phyloP scores from a whole-genome alignment of 441 rosid species.

The Populus tomentosa region DNA sequence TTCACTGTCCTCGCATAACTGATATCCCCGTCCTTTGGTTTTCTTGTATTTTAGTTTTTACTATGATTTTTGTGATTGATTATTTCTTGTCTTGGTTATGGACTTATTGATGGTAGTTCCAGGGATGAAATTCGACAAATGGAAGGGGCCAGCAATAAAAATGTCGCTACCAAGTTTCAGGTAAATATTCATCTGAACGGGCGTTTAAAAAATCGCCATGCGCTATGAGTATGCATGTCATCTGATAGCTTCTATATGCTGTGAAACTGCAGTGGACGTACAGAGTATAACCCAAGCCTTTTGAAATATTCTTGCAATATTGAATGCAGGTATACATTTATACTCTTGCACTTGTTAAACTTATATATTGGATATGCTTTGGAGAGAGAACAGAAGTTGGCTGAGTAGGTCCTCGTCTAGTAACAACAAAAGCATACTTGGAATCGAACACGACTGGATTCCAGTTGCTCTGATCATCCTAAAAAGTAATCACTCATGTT shows the following conservation, averaged over 20 bases:
- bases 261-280: constrained; percentile 66
- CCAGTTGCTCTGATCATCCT: not conserved
- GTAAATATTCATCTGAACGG: constrained; percentile 27
- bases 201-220: not conserved
- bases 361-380: not conserved
- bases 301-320: constrained; percentile 83
- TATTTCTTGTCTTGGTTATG: not conserved
- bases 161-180: constrained; percentile 92
- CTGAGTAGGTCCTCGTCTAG: not conserved
- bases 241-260: not conserved
- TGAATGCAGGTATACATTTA: constrained; percentile 63
- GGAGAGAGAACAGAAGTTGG: not conserved
- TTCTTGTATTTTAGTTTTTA: not conserved
- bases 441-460: not conserved
- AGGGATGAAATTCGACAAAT: constrained; percentile 31
- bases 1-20: not conserved
- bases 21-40: not conserved
- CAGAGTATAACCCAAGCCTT: constrained; percentile 57
- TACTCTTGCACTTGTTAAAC: not conserved
- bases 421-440: not conserved
- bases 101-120: constrained; percentile 28
- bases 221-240: not conserved
- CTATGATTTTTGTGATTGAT: constrained; percentile 2
- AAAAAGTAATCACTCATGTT: not conserved
- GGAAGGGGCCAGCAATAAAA: constrained; percentile 67